A percentile compares a stretch with the other conserved stretches of the same genome.
These are phyloP conservation scores for Luffa acutangula DNA, from an alignment of 306 rosid species.

Conservation along the genomic window DNA sequence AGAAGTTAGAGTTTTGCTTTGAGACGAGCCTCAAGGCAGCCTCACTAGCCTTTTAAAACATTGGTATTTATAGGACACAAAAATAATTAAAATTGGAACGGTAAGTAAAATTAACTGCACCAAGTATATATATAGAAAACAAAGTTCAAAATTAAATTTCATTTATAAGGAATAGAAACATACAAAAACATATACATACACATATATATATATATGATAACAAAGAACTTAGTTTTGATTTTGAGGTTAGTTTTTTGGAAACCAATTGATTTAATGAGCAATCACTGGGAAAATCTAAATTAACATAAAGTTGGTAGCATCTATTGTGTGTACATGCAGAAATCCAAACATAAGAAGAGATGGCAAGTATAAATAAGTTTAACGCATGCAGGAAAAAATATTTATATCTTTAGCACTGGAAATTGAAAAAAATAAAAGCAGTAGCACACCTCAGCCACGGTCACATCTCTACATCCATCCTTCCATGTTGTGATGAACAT, in stretches of 20 bases:
- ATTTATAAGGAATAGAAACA: neutral
- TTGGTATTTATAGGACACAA: neutral
- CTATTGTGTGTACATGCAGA: neutral
- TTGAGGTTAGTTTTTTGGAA: neutral
- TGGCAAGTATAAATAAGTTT: neutral
- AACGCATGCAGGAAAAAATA: neutral
- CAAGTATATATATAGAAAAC: neutral
- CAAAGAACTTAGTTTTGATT: neutral
- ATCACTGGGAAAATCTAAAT: neutral
- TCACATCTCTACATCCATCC: constrained; percentile 46
- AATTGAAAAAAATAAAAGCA: neutral
- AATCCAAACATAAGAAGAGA: neutral
- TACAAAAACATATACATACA: too few relatives aligned
- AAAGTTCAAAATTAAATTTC: neutral
- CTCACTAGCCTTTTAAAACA: neutral
- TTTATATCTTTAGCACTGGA: neutral
- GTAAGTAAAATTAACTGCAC: neutral
- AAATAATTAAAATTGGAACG: neutral
- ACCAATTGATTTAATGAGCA: neutral
- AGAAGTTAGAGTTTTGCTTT: neutral
- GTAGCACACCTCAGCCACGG: constrained; percentile 44
- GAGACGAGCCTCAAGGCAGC: neutral
- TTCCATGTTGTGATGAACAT: constrained; percentile 71
- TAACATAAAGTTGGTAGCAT: neutral
- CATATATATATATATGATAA: too few relatives aligned